These are phyloP conservation scores for Lactarius sp. DNA, from an alignment of 768 basidiomycete species.

Conservation along the genomic window DNA sequence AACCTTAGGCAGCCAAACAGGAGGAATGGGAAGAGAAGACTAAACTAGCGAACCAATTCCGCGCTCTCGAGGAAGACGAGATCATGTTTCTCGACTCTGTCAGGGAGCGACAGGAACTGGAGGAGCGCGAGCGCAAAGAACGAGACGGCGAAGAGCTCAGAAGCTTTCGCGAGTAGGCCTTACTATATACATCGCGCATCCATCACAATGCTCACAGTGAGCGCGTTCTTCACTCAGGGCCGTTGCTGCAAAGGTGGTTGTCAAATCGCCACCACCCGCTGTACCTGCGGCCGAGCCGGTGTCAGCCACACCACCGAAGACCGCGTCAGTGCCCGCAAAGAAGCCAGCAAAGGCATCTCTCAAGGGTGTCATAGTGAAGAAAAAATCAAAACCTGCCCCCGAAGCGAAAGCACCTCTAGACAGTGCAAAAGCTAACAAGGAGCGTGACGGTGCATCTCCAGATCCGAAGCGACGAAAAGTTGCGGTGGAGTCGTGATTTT, in stretches of 20 bases:
- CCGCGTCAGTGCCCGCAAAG: slow-evolving; percentile 37
- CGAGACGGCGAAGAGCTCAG: slow-evolving; percentile 76
- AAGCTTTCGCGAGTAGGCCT: slow-evolving; percentile 65
- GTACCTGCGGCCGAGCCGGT: slow-evolving; percentile 26
- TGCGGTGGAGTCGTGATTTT: slow-evolving; percentile 24
- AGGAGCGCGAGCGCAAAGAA: slow-evolving; percentile 69
- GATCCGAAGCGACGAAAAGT: slow-evolving; percentile 56
- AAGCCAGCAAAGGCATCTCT: slow-evolving; percentile 63
- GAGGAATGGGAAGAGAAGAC: slow-evolving; percentile 93
- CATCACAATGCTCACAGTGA: slow-evolving; percentile 1
- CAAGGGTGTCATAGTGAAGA: slow-evolving; percentile 80
- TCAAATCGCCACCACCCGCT: slow-evolving; percentile 36
- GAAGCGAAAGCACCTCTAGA: slow-evolving; percentile 21
- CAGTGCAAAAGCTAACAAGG: slow-evolving; percentile 20
- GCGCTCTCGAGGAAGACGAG: slow-evolving; percentile 86
- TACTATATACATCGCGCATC: not conserved
- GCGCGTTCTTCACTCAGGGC: slow-evolving; percentile 38
- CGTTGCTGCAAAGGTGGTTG: slow-evolving; percentile 64
- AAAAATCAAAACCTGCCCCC: slow-evolving; percentile 47
- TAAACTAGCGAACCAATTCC: slow-evolving; percentile 84
- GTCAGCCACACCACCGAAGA: slow-evolving; percentile 26
- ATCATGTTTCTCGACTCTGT: slow-evolving; percentile 85
- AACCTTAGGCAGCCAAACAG: slow-evolving; percentile 71
- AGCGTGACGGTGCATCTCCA: slow-evolving; percentile 15
- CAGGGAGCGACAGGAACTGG: slow-evolving; percentile 66